phyloP scores from a whole-genome alignment of 1,139 yeast species.

The Yamadazyma sp. region DNA sequence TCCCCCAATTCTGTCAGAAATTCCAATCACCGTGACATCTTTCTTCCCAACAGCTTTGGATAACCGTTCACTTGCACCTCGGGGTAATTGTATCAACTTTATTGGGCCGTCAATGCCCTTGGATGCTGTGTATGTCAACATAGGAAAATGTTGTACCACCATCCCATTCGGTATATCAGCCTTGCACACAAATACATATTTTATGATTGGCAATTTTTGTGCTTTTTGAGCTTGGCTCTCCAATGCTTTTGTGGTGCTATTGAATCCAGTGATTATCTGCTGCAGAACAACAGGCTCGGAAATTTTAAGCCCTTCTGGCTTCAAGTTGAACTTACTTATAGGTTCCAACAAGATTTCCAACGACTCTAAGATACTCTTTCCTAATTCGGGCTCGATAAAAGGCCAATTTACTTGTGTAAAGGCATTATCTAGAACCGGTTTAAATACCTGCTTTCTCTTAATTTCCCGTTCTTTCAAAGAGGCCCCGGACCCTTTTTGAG shows the following conservation, averaged over 20 bases:
- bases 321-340: constrained; percentile 32
- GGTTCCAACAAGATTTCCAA: constrained; percentile 38
- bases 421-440: constrained; percentile 63
- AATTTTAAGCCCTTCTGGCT: constrained; percentile 15
- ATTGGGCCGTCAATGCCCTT: constrained; percentile 26
- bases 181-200: constrained; percentile 55
- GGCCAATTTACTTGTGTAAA: constrained; percentile 60
- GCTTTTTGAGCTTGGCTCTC: constrained; percentile 45
- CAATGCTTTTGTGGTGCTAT: constrained; percentile 48
- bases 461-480: constrained; percentile 44
- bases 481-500: constrained; percentile 15
- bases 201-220: constrained; percentile 17
- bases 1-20: constrained; percentile 21
- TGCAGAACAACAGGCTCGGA: background rate
- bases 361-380: constrained; percentile 39
- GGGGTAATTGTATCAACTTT: constrained; percentile 54
- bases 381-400: constrained; percentile 36
- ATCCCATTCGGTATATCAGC: constrained; percentile 51
- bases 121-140: constrained; percentile 48
- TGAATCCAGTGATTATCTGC: constrained; percentile 49
- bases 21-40: constrained; percentile 30
- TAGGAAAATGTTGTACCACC: constrained; percentile 53
- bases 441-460: constrained; percentile 53
- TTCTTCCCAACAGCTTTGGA: constrained; percentile 31
- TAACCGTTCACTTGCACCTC: constrained; percentile 39